Base-by-base conservation (phyloP, 495 filamentous ascomycete genomes). In the Gamarada debralockiae region DNA sequence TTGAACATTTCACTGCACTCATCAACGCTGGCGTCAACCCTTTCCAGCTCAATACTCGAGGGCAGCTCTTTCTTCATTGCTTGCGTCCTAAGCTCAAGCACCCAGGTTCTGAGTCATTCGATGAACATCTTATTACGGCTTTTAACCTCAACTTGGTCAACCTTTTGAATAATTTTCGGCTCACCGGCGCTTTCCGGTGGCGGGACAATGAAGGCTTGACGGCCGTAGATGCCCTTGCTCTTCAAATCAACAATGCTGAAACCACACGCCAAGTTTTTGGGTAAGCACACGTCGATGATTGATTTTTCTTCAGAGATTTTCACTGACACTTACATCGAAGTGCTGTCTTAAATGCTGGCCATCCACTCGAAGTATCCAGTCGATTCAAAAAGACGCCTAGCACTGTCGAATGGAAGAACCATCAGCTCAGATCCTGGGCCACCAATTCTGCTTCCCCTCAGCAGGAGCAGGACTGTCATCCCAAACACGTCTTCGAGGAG, bases 61-160 rank as follows among this genome's bases (percentile, higher is more conserved):
- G 51, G 6, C 41, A 53, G 24, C 31, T 40, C 1, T 53, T 53
- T 41, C 40, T 53, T 23, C 42, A 53, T 40, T 53, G 51, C 18
- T 39, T 46, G 43, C 41, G 51, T 8, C 51, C 51, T 10, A 3
- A 43, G 17, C 18, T 53, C 15, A 36, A 34, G 14, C 13, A 42
- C 1, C 13, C 31, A 2, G 39, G 18, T 12, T 52, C 15, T 3
- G 41, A 53, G 7, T 14, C 27, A 14, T 33, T 29, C 17, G 37
- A 42, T 17, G 24, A 33, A 15, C 33, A 29, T 18, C 51, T 47
- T 18, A 8, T 25, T 27, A 22, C 25, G 2, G 13, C 2, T 3
- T 46, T 46, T 29, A 20, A 39, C 6, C 9, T 34, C 23, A 37
- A 39, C 17, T 31, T 53, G 8, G n/a, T 53, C 21, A 29, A 53